Evolutionary conservation across 495 filamentous ascomycete genomes (phyloP).

Genomic region (Tuber brumale): DNA sequence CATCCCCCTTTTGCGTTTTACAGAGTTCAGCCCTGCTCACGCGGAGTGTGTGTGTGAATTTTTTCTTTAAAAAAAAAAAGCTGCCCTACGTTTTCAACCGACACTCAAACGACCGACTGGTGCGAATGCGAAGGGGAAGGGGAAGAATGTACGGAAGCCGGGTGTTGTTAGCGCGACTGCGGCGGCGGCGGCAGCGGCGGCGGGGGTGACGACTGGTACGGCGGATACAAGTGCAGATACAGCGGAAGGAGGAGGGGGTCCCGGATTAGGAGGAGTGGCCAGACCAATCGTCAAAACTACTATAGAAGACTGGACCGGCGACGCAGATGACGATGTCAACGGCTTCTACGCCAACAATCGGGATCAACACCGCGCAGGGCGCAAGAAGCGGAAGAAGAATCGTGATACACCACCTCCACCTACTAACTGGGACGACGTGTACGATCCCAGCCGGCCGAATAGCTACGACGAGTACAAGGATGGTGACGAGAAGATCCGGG

Average conservation of each 20-base stretch:
- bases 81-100: slow-evolving; percentile 81
- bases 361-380: slow-evolving; percentile 66
- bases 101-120: slow-evolving; percentile 65
- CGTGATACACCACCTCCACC: slow-evolving; percentile 53
- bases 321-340: slow-evolving; percentile 68
- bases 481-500: slow-evolving; percentile 73
- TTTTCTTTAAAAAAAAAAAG: slow-evolving; percentile 44
- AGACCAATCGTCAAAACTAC: slow-evolving; percentile 54
- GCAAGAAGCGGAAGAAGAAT: slow-evolving; percentile 82
- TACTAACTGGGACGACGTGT: slow-evolving; percentile 89
- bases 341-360: slow-evolving; percentile 51
- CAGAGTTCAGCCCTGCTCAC: slow-evolving; percentile 48
- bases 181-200: slow-evolving; percentile 35
- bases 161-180: slow-evolving; percentile 26
- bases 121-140: slow-evolving; percentile 61
- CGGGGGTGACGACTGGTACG: slow-evolving; percentile 29
- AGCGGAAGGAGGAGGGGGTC: slow-evolving; percentile 19
- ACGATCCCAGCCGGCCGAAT: slow-evolving; percentile 77
- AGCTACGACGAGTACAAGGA: slow-evolving; percentile 79
- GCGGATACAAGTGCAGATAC: slow-evolving; percentile 36
- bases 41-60: slow-evolving; percentile 41
- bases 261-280: slow-evolving; percentile 5
- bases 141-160: slow-evolving; percentile 50
- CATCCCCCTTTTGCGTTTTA: slow-evolving; percentile 35
- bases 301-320: slow-evolving; percentile 75